These are phyloP conservation scores for Allomyces arbusculus DNA, from an alignment of 192 early-diverging fungal genomes.

Conservation along the genomic window DNA sequence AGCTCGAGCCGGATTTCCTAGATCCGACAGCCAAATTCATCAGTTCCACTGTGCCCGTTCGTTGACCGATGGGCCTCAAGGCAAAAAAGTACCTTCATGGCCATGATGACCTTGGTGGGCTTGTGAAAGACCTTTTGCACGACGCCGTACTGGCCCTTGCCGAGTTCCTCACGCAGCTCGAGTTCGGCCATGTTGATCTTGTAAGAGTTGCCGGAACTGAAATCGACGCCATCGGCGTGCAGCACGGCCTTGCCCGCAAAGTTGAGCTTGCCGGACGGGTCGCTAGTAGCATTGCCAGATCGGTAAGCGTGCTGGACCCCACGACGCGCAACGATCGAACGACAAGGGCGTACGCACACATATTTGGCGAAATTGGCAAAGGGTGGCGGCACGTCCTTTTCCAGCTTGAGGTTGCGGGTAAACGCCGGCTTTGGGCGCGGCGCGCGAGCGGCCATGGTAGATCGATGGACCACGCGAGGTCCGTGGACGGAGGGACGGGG, in stretches of 20 bases:
- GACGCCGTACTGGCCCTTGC: conserved; percentile 81
- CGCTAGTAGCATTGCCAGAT: conserved; percentile 14
- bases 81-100: conserved; percentile 34
- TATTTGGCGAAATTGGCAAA: neutral
- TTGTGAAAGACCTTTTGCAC: conserved; percentile 76
- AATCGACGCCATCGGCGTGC: conserved; percentile 77
- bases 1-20: conserved; percentile 83
- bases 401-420: neutral
- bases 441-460: neutral
- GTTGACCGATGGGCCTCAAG: neutral
- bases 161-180: conserved; percentile 51
- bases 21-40: neutral
- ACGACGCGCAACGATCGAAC: neutral
- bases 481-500: no score
- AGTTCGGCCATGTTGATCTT: conserved; percentile 76
- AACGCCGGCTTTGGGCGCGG: neutral
- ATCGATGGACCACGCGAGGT: no score
- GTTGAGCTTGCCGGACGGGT: conserved; percentile 67
- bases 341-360: neutral
- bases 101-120: conserved; percentile 75
- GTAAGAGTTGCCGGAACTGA: conserved; percentile 69
- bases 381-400: neutral
- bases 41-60: neutral
- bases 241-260: conserved; percentile 83
- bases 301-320: neutral